Evolutionary conservation across 345 rosid genomes (phyloP), one percentile per base, ranked within the genome.

Genomic region (Gossypium longicalyx): DNA sequence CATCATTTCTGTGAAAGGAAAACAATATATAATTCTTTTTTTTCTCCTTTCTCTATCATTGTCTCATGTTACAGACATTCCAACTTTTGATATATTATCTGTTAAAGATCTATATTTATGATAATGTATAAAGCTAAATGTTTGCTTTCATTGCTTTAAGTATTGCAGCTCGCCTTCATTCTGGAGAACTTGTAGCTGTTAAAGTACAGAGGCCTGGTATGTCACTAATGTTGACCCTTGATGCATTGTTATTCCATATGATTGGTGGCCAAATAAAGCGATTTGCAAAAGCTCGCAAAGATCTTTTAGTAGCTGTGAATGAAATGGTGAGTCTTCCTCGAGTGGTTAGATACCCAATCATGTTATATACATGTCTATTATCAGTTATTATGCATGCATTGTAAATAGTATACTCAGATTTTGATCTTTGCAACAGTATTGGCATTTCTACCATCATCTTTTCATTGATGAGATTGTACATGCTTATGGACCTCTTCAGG

Each of bases 151-250:
- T 75, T 57, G 79, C 81, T 77, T 85, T 85, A 87, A 86, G 87
- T 84, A 70, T 84, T 91, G 90, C 92, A 95, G 98, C 97, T 85
- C 97, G 91, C 82, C 85, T 95, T 85, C 96, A 84, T 86, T 86
- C 99, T 80, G 98, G 98, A 80, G 97, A 91, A 83, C 88, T 95
- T 74, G 98, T 95, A 79, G 98, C 98, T 76, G 97, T 95, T 78
- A 93, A 95, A 80, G 98, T 95, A 77, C 97, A 95, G 85, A 91
- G 98, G 81, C 98, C 98, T 77, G 98, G 98, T 54, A 91, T 92
- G 93, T 79, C 85, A 25, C 85, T 83, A 66, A 63, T 76, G 23
- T 88, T 93, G 87, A 94, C 97, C 78, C 98, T 91, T 84, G 98
- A 94, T 81, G 98, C 98, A 38, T 84, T 89, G 63, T 85, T 94